Base-by-base conservation (phyloP, 2,329 filamentous ascomycete genomes). In the Aspergillus spinulosporus region DNA sequence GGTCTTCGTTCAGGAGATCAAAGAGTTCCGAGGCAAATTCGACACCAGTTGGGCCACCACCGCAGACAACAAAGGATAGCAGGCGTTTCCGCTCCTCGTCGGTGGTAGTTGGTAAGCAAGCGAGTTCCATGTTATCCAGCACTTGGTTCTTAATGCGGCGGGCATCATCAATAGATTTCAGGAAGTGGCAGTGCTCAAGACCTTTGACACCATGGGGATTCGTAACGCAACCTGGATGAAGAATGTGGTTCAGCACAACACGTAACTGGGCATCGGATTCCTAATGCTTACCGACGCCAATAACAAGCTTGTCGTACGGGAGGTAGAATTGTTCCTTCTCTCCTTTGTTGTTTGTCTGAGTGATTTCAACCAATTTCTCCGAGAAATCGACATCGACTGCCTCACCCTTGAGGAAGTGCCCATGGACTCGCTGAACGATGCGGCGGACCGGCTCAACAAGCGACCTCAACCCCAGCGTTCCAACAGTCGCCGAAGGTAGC, bases 1-100 rank as follows among this genome's bases (percentile, higher is more conserved):
- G 76, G 70, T 99, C 94, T 72, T 99, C 95, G 68, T 99, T 99
- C 12, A 99, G 81, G 73, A 99, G 87, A 73, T 99, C 94, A 72
- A 89, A 97, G 5, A 99, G 82, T 72, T 99, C 94, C 4, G 94
- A 94, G 1, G 95, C 95, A 67, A 99, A 99, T 72, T 99, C 94
- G 36, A 99, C 94, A 59, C 94, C 94, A 0, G 94, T 99, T 3
- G 94, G 94, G 0, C 94, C 94, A 66, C 94, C 94, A 52, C 94
- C 94, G 69, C 90, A 93, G 56, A 99, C 79, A n/a, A 97, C 94
- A 68, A 99, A 99, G 0, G 94, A 97, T 3, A 99, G 81, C 12
- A 99, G 79, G 39, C 93, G 85, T 69, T 83, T 88, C 61, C 94
- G 86, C 75, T 99, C 94, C 43, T 92, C 87, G 66, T 99, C 93